Conservation (phyloP, 495 filamentous ascomycete species). For the Antarctomyces pellizariae region DNA sequence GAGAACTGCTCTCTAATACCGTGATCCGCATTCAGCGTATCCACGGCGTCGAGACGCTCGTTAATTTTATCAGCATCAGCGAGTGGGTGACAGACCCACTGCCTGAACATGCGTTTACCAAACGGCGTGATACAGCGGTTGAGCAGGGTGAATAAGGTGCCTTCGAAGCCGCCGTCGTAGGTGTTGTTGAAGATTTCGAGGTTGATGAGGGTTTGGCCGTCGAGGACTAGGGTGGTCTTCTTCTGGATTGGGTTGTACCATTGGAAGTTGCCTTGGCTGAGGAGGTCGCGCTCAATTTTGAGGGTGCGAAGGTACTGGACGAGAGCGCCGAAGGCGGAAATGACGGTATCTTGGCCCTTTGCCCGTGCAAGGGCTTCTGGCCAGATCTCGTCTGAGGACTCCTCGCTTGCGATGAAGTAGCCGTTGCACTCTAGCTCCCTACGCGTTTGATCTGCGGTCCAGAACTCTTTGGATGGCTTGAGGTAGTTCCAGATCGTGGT, state of each 20-base stretch:
- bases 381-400: conserved; percentile 48
- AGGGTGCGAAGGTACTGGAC: conserved; percentile 68
- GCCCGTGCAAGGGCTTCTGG: conserved; percentile 49
- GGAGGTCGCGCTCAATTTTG: conserved; percentile 70
- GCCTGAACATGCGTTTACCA: conserved; percentile 85
- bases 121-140: conserved; percentile 94
- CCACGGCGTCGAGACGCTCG: conserved; percentile 85
- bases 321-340: conserved; percentile 84
- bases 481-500: conserved; percentile 92
- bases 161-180: conserved; percentile 60
- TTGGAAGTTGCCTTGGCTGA: conserved; percentile 76
- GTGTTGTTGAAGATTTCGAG: conserved; percentile 93
- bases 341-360: conserved; percentile 56
- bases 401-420: conserved; percentile 49
- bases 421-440: conserved; percentile 61
- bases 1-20: conserved; percentile 63
- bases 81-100: conserved; percentile 95
- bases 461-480: conserved; percentile 78
- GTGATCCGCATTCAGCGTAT: conserved; percentile 65
- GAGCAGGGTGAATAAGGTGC: conserved; percentile 72
- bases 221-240: conserved; percentile 75
- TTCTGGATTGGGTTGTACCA: conserved; percentile 90
- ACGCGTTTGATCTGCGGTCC: conserved; percentile 58
- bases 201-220: conserved; percentile 93
- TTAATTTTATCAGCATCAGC: conserved; percentile 74